phyloP scores from a whole-genome alignment of 805 yeast species.

The Torulaspora quercuum region DNA sequence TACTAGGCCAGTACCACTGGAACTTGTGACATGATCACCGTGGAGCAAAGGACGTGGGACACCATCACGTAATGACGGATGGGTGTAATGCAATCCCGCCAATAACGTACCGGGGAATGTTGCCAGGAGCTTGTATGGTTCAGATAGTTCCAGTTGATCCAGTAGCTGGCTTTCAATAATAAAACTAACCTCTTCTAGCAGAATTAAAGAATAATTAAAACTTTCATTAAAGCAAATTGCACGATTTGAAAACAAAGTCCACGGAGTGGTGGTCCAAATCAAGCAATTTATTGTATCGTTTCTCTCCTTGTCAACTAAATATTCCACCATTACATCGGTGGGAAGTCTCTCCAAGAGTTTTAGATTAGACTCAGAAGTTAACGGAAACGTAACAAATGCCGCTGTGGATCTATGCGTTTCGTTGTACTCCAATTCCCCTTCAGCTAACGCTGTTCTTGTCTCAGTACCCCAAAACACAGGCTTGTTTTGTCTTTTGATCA shows the following conservation, averaged over 20 bases:
- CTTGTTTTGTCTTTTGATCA: constrained; percentile 79
- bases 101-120: constrained; percentile 44
- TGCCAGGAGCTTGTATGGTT: constrained; percentile 22
- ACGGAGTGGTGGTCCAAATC: constrained; percentile 98
- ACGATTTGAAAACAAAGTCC: constrained; percentile 88
- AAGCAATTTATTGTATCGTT: constrained; percentile 37
- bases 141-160: constrained; percentile 33
- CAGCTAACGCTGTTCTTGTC: constrained; percentile 91
- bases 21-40: constrained; percentile 76
- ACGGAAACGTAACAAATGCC: constrained; percentile 64
- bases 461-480: constrained; percentile 99
- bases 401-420: constrained; percentile 66
- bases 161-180: constrained; percentile 56
- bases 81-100: constrained; percentile 45
- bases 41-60: constrained; percentile 57
- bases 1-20: constrained; percentile 91
- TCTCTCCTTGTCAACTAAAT: constrained; percentile 7
- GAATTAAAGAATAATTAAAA: constrained; percentile 54
- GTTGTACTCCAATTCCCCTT: constrained; percentile 90
- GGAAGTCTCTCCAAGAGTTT: constrained; percentile 11
- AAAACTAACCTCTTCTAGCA: constrained; percentile 40
- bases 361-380: constrained; percentile 32
- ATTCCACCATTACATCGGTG: constrained; percentile 5
- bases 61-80: constrained; percentile 47
- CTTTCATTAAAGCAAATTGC: constrained; percentile 71